Base-by-base conservation (phyloP, 108 stramenopile species). In the Parietichytrium sp. region DNA sequence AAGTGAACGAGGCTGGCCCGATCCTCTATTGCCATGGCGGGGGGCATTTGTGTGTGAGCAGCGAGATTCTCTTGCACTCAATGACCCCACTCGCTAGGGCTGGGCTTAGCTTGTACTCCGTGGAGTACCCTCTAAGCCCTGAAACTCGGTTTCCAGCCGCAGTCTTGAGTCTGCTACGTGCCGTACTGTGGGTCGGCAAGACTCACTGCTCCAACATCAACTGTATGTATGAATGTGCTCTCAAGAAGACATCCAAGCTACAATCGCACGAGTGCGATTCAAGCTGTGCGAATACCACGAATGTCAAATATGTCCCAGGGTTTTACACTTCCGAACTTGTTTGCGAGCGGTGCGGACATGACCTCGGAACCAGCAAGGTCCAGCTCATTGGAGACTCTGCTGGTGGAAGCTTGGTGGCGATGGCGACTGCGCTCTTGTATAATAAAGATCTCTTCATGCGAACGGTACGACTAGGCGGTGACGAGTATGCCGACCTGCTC, bases 321-420 rank as follows among this genome's bases (percentile, higher is more conserved):
- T 72, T 23, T 42, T 0, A 0, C n/a, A 33, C 61, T 7, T 42
- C 61, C 13, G 61, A n/a, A n/a, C 61, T 72, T 10, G 16, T 2
- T 10, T 72, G 61, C 42, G 6, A n/a, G 13, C 42, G 33, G 6
- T 72, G 61, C 45, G 61, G 61, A 33, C 38, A 20, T 27, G n/a
- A 23, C 3, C 61, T 72, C 33, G 61, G 61, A 6, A 72, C 61
- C 6, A 45, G 1, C 7, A 72, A 72, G 42, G 42, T 72, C 6
- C 61, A 72, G 20, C 42, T 72, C 6, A 13, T 72, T n/a, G 61
- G 61, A 45, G 61, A 72, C 61, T 72, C 61, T 31, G 61, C 61
- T 10, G 61, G 61, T 1, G 61, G 61, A 33, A 72, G 61, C 20
- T 42, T 72, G 6, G 61, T 72, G 23, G 61, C 61, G 16, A 72